Evolutionary conservation across 768 basidiomycete genomes (phyloP).

Genomic region (Suillus lakei): DNA sequence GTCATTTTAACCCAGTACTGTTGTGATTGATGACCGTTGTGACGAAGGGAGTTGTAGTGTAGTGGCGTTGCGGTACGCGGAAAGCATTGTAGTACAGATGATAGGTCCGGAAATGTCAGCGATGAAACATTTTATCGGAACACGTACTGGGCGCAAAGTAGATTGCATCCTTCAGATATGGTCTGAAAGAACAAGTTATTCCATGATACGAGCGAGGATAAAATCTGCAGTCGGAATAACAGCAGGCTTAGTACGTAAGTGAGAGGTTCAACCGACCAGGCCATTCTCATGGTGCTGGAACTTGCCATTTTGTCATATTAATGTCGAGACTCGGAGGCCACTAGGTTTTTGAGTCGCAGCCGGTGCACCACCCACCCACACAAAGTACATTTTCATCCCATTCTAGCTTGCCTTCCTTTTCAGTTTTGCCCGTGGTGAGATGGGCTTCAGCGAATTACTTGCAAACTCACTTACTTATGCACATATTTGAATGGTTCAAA

Average conservation of each 20-base stretch:
- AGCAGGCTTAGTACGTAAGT: conserved; percentile 15
- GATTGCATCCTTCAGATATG: neutral
- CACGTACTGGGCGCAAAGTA: neutral
- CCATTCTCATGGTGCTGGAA: neutral
- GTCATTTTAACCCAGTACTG: neutral
- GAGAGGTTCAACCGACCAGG: neutral
- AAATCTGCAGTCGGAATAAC: conserved; percentile 25
- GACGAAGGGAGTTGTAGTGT: neutral
- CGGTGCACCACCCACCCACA: neutral
- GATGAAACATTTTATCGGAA: neutral
- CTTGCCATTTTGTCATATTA: neutral
- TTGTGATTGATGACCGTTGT: neutral
- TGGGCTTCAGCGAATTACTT: neutral
- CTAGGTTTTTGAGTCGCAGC: neutral
- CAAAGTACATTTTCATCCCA: neutral
- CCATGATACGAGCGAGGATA: conserved; percentile 30
- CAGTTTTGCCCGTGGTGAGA: neutral
- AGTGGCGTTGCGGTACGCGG: too few relatives aligned
- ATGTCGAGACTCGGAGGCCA: neutral
- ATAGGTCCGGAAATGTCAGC: neutral
- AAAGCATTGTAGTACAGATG: neutral
- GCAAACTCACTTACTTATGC: neutral
- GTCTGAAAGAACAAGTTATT: conserved; percentile 10
- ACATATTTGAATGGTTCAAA: neutral
- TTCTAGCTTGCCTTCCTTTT: neutral